Percentiles rank a stretch among this genome's conserved stretches.
Evolutionary conservation across 371 early-diverging fungal species (phyloP).

Genomic region (Mortierella sp.): DNA sequence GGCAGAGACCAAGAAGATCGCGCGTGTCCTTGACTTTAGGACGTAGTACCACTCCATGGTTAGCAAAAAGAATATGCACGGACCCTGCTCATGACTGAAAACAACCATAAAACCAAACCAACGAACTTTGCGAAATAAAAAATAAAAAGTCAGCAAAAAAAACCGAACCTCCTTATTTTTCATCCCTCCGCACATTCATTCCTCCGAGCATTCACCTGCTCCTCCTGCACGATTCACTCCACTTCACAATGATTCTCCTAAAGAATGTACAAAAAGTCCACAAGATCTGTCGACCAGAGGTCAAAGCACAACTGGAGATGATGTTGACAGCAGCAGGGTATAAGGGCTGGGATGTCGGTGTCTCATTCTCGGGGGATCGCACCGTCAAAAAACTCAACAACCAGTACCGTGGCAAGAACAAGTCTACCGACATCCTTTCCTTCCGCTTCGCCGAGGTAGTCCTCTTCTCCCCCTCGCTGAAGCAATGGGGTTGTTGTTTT

Average conservation of each 20-base stretch:
- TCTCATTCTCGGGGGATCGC: slow-evolving; percentile 59
- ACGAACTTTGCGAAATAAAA: background rate
- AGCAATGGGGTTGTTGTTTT: background rate
- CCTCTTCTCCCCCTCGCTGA: background rate
- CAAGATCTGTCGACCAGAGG: background rate
- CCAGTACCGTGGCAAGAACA: slow-evolving; percentile 60
- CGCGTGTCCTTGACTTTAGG: slow-evolving; percentile 39
- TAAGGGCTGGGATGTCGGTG: slow-evolving; percentile 65
- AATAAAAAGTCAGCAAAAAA: background rate
- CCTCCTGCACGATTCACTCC: background rate
- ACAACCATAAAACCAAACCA: background rate
- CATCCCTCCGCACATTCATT: background rate
- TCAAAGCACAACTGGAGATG: slow-evolving; percentile 37
- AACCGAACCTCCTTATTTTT: background rate
- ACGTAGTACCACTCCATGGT: background rate
- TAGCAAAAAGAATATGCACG: background rate
- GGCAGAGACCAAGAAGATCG: slow-evolving; percentile 33
- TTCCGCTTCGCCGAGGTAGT: slow-evolving; percentile 62
- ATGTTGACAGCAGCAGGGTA: slow-evolving; percentile 63
- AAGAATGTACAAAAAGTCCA: slow-evolving; percentile 42
- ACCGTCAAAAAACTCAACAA: slow-evolving; percentile 58
- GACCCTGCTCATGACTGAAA: background rate
- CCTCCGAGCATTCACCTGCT: background rate
- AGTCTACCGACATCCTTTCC: slow-evolving; percentile 67
- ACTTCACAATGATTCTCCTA: slow-evolving; percentile 39